These are phyloP conservation scores for Elsinoe batatas DNA, from an alignment of 2,329 filamentous ascomycete species.

Conservation along the genomic window DNA sequence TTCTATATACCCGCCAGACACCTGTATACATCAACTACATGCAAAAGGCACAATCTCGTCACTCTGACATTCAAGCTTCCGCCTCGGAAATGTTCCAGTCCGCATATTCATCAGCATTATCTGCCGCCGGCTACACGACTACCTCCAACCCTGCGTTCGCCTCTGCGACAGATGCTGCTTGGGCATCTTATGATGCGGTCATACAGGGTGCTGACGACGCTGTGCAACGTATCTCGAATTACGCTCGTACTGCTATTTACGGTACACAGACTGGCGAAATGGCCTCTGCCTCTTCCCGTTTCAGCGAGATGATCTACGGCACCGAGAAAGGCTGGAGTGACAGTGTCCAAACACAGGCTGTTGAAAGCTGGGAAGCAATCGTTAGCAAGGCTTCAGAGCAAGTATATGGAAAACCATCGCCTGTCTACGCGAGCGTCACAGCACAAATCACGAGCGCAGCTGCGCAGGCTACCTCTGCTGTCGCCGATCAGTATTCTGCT, in stretches of 20 bases:
- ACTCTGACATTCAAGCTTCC: conserved; percentile 25
- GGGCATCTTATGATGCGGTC: conserved; percentile 24
- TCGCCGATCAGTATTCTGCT: conserved; percentile 55
- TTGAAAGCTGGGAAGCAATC: conserved; percentile 53
- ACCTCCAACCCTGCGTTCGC: conserved; percentile 24
- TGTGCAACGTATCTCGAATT: conserved; percentile 27
- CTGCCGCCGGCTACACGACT: conserved; percentile 19
- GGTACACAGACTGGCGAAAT: conserved; percentile 34
- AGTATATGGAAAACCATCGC: conserved; percentile 57
- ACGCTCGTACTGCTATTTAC: conserved; percentile 35
- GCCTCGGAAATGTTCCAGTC: conserved; percentile 25
- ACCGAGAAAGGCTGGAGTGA: conserved; percentile 43
- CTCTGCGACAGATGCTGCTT: conserved; percentile 22
- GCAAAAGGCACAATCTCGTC: conserved; percentile 44
- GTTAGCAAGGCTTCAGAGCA: conserved; percentile 57
- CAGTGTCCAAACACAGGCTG: conserved; percentile 46
- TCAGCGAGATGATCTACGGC: conserved; percentile 37
- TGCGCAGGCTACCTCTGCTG: conserved; percentile 52
- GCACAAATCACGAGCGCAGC: conserved; percentile 49
- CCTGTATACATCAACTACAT: conserved; percentile 60
- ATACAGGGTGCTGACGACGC: conserved; percentile 30
- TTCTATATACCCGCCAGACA: conserved; percentile 44
- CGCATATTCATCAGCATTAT: conserved; percentile 20
- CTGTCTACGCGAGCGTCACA: conserved; percentile 37
- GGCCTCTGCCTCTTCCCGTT: conserved; percentile 34